phyloP scores from a whole-genome alignment of 768 basidiomycete genomes.

The Boletus tylopilopsis region DNA sequence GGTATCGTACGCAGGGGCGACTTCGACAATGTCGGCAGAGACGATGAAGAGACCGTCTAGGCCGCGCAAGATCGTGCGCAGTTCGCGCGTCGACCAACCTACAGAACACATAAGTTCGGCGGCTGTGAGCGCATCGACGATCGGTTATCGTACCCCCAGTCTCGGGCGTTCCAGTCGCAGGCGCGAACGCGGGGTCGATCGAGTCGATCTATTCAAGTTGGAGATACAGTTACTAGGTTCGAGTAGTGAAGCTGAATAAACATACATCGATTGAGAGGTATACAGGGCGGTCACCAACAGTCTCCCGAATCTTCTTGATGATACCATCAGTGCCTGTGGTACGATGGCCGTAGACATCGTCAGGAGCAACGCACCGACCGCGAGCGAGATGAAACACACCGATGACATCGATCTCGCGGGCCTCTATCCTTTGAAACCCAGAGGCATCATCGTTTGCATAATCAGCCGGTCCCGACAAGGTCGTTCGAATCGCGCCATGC shows the following conservation, averaged over 20 bases:
- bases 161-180: conserved; percentile 83
- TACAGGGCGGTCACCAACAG: conserved; percentile 70
- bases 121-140: no score
- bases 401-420: conserved; percentile 79
- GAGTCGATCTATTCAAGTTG: conserved; percentile 55
- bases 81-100: conserved; percentile 76
- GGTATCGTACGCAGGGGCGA: conserved; percentile 76
- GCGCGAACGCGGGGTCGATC: conserved; percentile 79
- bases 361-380: background rate
- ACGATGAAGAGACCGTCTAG: conserved; percentile 74
- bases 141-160: conserved; percentile 48
- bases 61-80: conserved; percentile 72
- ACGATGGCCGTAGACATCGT: background rate
- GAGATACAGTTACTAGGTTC: background rate
- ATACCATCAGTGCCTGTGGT: conserved; percentile 67
- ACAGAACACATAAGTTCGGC: background rate
- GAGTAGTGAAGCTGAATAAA: background rate
- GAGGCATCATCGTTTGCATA: conserved; percentile 73
- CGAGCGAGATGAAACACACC: conserved; percentile 40
- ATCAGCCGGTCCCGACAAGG: conserved; percentile 73
- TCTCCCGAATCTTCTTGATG: conserved; percentile 73
- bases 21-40: conserved; percentile 81
- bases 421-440: conserved; percentile 81
- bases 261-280: conserved; percentile 77
- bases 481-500: conserved; percentile 87